Conservation (phyloP, 2,329 filamentous ascomycete genomes). For the Pyricularia sp. region DNA sequence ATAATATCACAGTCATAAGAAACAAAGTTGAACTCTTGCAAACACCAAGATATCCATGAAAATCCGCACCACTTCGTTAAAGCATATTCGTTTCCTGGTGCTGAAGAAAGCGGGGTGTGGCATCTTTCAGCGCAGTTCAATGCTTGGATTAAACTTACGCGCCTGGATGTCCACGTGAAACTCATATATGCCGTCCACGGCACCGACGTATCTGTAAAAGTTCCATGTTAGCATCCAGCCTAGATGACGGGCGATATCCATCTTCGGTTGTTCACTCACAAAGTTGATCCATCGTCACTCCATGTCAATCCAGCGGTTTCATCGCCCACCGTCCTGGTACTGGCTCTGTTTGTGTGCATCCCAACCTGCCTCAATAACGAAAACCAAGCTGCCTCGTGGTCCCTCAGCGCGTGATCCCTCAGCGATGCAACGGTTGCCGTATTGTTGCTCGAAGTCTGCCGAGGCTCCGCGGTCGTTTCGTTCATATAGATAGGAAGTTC, state of each 20-base stretch:
- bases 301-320: slow-evolving; percentile 50
- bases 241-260: background rate
- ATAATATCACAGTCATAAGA: background rate
- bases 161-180: slow-evolving; percentile 51
- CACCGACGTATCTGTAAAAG: slow-evolving; percentile 40
- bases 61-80: background rate
- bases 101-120: background rate
- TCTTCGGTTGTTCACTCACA: slow-evolving; percentile 33
- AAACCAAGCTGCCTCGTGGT: slow-evolving; percentile 5
- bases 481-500: background rate
- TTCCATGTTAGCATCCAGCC: background rate
- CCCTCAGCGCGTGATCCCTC: slow-evolving; percentile 6
- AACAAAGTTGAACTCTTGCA: background rate
- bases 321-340: slow-evolving; percentile 22
- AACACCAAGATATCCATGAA: background rate
- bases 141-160: slow-evolving; percentile 45
- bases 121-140: slow-evolving; percentile 33
- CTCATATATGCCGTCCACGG: slow-evolving; percentile 65
- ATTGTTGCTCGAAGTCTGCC: slow-evolving; percentile 2
- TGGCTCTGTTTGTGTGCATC: slow-evolving; percentile 12
- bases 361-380: slow-evolving; percentile 22
- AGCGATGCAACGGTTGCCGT: background rate
- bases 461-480: slow-evolving; percentile 24
- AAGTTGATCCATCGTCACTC: slow-evolving; percentile 44
- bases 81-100: slow-evolving; percentile 3